Percentiles rank a stretch among this genome's conserved stretches.
phyloP scores from a whole-genome alignment of 2,329 filamentous ascomycete species.

The Fusarium hostae region DNA sequence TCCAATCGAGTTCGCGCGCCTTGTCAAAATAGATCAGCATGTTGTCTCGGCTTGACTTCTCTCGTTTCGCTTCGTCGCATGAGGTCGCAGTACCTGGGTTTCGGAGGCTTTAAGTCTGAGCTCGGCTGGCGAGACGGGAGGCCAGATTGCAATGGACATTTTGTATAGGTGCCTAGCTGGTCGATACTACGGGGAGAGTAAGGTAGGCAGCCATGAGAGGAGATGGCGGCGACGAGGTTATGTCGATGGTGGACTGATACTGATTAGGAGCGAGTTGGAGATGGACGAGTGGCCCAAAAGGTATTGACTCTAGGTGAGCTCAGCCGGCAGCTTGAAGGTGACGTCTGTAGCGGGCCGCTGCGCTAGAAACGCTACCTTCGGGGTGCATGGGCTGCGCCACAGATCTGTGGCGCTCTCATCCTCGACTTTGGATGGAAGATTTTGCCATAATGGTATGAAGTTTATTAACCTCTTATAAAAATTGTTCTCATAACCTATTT shows the following conservation, averaged over 20 bases:
- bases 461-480: background rate
- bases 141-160: slow-evolving; percentile 71
- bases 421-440: background rate
- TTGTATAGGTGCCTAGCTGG: slow-evolving; percentile 25
- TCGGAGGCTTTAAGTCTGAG: slow-evolving; percentile 62
- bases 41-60: background rate
- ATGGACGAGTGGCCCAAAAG: slow-evolving; percentile 28
- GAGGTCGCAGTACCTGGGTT: slow-evolving; percentile 58
- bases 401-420: slow-evolving; percentile 16
- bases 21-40: slow-evolving; percentile 50
- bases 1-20: slow-evolving; percentile 66
- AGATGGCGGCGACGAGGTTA: background rate
- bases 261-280: slow-evolving; percentile 33
- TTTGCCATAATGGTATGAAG: background rate
- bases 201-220: slow-evolving; percentile 42
- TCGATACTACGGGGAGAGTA: background rate
- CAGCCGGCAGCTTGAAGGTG: slow-evolving; percentile 15
- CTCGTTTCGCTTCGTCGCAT: background rate
- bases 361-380: slow-evolving; percentile 1
- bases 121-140: slow-evolving; percentile 61
- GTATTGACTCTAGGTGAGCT: slow-evolving; percentile 13
- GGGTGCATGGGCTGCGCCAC: slow-evolving; percentile 30
- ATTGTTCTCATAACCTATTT: no score
- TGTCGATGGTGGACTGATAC: slow-evolving; percentile 2
- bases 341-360: slow-evolving; percentile 31